A percentile compares a stretch with the other conserved stretches of the same genome.
These are phyloP conservation scores for Neurospora sublineolata DNA, from an alignment of 495 filamentous ascomycete genomes.

Conservation along the genomic window DNA sequence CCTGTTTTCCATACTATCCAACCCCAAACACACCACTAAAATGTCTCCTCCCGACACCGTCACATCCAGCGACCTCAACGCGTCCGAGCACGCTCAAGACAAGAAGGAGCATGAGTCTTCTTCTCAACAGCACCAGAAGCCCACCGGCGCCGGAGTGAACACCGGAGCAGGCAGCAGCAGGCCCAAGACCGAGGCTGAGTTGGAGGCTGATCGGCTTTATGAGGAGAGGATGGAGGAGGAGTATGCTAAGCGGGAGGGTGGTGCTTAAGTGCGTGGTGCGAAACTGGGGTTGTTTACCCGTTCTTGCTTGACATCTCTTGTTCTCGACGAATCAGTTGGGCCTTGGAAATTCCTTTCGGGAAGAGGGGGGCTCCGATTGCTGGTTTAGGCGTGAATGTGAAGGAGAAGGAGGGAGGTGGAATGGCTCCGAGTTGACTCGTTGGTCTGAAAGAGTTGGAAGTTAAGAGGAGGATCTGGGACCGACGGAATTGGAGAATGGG, in stretches of 20 bases:
- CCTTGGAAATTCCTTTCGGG: background rate
- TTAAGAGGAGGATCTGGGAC: background rate
- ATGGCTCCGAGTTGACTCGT: background rate
- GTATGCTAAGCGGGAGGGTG: slow-evolving; percentile 67
- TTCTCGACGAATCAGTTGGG: background rate
- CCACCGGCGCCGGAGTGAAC: slow-evolving; percentile 27
- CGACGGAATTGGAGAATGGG: background rate
- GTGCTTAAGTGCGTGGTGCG: slow-evolving; percentile 32
- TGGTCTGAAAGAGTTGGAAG: background rate
- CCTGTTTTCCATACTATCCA: background rate
- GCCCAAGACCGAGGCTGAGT: slow-evolving; percentile 29
- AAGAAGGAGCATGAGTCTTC: background rate
- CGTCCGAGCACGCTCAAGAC: background rate
- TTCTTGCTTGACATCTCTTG: background rate
- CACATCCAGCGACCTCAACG: background rate
- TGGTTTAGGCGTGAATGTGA: background rate
- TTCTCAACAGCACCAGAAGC: background rate
- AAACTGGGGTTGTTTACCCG: background rate
- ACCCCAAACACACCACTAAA: background rate
- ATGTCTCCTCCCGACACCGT: background rate
- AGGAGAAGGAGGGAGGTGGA: background rate
- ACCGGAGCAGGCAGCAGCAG: slow-evolving; percentile 28
- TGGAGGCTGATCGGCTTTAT: slow-evolving; percentile 49
- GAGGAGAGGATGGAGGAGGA: slow-evolving; percentile 68
- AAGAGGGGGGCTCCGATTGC: background rate